Conservation (phyloP, 73 alveolate genomes). For the Paramecium primaurelia region DNA sequence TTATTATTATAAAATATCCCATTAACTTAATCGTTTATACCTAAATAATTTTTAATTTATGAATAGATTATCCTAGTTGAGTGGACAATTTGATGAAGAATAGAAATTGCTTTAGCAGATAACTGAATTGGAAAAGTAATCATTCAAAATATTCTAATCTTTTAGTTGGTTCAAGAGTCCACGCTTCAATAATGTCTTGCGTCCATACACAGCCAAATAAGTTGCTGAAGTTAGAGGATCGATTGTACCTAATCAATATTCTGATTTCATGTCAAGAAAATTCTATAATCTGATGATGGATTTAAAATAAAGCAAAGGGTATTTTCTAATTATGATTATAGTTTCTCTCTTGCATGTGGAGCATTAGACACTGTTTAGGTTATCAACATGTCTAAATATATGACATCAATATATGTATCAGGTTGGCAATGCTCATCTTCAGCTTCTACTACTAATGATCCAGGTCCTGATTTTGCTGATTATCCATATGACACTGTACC, state of each 20-base stretch:
- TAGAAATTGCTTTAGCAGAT: neutral
- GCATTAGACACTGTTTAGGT: conserved; percentile 80
- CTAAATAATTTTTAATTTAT: neutral
- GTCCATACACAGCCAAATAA: conserved; percentile 56
- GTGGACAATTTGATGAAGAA: neutral
- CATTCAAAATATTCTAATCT: neutral
- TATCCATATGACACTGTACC: conserved; percentile 95
- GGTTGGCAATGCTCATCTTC: conserved; percentile 92
- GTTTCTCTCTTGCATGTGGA: conserved; percentile 85
- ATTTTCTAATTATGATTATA: neutral
- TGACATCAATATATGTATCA: conserved; percentile 81
- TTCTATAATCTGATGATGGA: conserved; percentile 45
- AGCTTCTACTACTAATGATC: conserved; percentile 83
- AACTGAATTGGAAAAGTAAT: neutral
- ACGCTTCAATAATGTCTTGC: conserved; percentile 42
- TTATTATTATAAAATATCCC: neutral
- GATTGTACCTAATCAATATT: neutral
- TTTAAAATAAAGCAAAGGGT: conserved; percentile 16
- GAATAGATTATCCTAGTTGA: neutral
- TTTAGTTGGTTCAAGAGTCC: conserved; percentile 51
- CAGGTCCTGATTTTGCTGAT: conserved; percentile 96
- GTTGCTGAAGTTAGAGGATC: conserved; percentile 55
- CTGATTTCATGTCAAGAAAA: conserved; percentile 54
- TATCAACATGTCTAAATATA: conserved; percentile 80
- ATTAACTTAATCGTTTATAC: neutral